phyloP scores from a whole-genome alignment of 768 basidiomycete species.

The Lactarius vividus region DNA sequence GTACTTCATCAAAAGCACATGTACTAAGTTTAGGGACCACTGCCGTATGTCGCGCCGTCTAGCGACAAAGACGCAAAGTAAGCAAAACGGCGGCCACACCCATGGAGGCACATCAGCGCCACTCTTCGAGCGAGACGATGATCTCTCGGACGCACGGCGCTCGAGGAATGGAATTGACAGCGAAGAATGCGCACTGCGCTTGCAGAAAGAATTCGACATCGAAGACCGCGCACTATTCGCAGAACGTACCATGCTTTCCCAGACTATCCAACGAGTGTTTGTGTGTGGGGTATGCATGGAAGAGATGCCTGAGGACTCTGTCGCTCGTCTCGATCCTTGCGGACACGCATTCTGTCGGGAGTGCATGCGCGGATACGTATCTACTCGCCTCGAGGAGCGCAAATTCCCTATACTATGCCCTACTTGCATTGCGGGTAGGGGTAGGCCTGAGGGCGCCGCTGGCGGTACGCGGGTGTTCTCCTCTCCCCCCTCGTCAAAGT shows the following conservation, averaged over 20 bases:
- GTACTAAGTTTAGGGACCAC: too few species aligned
- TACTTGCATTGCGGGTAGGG: constrained; percentile 40
- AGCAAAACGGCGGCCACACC: too few species aligned
- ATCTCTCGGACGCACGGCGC: constrained; percentile 28
- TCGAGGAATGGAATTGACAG: too few species aligned
- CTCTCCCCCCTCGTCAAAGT: background rate
- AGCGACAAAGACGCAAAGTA: too few species aligned
- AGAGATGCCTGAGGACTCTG: constrained; percentile 40
- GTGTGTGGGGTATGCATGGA: constrained; percentile 60
- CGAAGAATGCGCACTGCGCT: too few species aligned
- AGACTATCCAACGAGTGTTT: constrained; percentile 38
- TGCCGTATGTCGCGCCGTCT: too few species aligned
- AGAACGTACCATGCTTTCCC: constrained; percentile 36
- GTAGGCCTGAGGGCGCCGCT: constrained; percentile 30
- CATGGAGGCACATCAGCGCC: background rate
- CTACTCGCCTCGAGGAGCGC: constrained; percentile 49
- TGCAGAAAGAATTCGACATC: too few species aligned
- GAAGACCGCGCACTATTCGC: constrained; percentile 34
- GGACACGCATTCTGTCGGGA: constrained; percentile 52
- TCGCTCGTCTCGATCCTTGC: constrained; percentile 41
- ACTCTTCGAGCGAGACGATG: constrained; percentile 25
- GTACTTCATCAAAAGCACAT: too few species aligned
- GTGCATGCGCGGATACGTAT: constrained; percentile 46
- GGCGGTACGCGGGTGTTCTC: constrained; percentile 33
- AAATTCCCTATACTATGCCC: constrained; percentile 64